These are phyloP conservation scores for Aphanomyces astaci DNA, from an alignment of 352 stramenopile genomes.

Conservation along the genomic window DNA sequence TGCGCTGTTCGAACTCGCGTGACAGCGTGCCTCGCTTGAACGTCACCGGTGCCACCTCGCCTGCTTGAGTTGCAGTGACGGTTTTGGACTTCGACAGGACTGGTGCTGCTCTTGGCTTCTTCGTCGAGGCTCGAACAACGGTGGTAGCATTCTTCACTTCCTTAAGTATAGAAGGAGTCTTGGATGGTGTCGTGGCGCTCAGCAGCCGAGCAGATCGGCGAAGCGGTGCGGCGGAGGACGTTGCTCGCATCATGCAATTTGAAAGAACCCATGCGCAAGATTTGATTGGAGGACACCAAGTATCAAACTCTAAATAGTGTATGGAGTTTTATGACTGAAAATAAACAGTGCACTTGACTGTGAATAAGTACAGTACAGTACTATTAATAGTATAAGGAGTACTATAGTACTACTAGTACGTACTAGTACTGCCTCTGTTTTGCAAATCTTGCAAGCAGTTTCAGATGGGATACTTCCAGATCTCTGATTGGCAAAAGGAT, in stretches of 20 bases:
- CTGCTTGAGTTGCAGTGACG: neutral
- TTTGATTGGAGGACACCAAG: conserved; percentile 2
- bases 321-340: no score
- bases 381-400: no score
- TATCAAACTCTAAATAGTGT: no score
- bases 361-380: no score
- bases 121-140: neutral
- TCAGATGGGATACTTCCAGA: no score
- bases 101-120: neutral
- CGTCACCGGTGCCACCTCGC: neutral
- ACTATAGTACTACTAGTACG: no score
- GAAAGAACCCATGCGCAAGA: neutral
- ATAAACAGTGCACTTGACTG: no score
- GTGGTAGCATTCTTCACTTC: neutral
- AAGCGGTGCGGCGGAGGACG: neutral
- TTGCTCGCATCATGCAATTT: neutral
- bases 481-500: no score
- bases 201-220: conserved; percentile 4
- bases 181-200: neutral
- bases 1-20: conserved; percentile 17
- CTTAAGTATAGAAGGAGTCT: neutral
- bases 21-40: conserved; percentile 18
- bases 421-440: no score
- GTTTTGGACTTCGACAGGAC: neutral
- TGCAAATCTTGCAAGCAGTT: no score